phyloP scores from a whole-genome alignment of 805 yeast genomes.

The Suhomyces vadensis region DNA sequence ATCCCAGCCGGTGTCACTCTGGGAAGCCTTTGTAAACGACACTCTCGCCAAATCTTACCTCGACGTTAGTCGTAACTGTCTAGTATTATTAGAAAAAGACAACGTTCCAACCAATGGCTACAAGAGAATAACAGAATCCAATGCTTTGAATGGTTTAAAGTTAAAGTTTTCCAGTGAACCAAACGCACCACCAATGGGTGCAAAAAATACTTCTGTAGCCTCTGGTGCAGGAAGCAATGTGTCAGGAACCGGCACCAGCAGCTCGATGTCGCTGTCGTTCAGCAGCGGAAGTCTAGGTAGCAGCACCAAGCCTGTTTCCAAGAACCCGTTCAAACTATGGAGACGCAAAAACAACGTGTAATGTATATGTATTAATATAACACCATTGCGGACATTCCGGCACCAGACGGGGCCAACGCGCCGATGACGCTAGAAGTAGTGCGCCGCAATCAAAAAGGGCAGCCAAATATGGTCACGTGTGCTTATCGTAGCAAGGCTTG shows the following conservation, averaged over 20 bases:
- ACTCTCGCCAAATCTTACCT: conserved; percentile 31
- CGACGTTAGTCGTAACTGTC: conserved; percentile 31
- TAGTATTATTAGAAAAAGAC: conserved; percentile 31
- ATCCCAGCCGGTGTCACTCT: conserved; percentile 12
- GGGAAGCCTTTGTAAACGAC: conserved; percentile 38
- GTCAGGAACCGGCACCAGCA: conserved; percentile 5
- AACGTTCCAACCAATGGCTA: conserved; percentile 23
- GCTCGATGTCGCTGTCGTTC: conserved; percentile 20
- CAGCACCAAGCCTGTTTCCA: conserved; percentile 22
- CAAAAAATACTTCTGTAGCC: background rate
- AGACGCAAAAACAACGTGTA: conserved; percentile 20
- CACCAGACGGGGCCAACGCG: too few species aligned
- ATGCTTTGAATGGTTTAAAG: conserved; percentile 32
- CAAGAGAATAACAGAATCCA: conserved; percentile 29
- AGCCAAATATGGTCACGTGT: background rate
- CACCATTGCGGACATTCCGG: too few species aligned
- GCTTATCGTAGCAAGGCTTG: too few species aligned
- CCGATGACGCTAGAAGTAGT: too few species aligned
- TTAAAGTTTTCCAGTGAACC: conserved; percentile 28
- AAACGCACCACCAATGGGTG: background rate
- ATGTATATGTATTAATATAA: too few species aligned
- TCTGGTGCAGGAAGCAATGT: conserved; percentile 12
- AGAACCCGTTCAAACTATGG: conserved; percentile 45
- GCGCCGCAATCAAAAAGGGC: too few species aligned
- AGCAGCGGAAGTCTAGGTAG: conserved; percentile 27